These are phyloP conservation scores for Scheffersomyces amazonensis DNA, from an alignment of 805 yeast genomes.

Conservation along the genomic window DNA sequence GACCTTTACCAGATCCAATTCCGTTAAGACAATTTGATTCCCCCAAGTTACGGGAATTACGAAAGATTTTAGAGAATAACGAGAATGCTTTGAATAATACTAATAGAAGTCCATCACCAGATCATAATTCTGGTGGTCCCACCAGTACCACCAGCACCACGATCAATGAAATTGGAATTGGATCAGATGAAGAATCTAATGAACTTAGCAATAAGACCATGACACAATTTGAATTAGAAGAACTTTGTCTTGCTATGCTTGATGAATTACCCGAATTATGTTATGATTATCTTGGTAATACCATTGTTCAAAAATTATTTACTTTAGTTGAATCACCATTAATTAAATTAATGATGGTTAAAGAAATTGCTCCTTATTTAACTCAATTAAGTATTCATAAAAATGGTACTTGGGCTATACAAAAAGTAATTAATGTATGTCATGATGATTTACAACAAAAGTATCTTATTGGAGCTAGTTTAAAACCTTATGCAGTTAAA, in stretches of 20 bases:
- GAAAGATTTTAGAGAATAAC: constrained; percentile 52
- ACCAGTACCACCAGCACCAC: background rate
- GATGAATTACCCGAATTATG: constrained; percentile 88
- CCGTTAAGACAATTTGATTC: constrained; percentile 77
- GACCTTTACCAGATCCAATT: constrained; percentile 74
- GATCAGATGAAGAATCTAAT: constrained; percentile 5
- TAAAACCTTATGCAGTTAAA: constrained; percentile 79
- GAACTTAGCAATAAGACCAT: constrained; percentile 11
- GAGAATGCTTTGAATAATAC: constrained; percentile 13
- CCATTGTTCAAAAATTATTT: constrained; percentile 89
- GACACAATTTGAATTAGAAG: constrained; percentile 68
- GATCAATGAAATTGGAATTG: constrained; percentile 2
- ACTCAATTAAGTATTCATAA: constrained; percentile 94
- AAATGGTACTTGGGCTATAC: constrained; percentile 99
- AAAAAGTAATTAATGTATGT: constrained; percentile 79
- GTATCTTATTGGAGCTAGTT: constrained; percentile 60
- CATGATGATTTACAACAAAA: constrained; percentile 50
- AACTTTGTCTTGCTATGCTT: constrained; percentile 76
- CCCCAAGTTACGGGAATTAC: constrained; percentile 79
- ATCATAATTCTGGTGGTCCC: background rate
- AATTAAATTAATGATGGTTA: constrained; percentile 77
- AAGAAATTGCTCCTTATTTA: constrained; percentile 70
- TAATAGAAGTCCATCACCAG: background rate
- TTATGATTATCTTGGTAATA: constrained; percentile 91
- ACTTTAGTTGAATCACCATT: constrained; percentile 61